These are phyloP conservation scores for Alternaria ventricosa DNA, from an alignment of 2,329 filamentous ascomycete genomes.

Conservation along the genomic window DNA sequence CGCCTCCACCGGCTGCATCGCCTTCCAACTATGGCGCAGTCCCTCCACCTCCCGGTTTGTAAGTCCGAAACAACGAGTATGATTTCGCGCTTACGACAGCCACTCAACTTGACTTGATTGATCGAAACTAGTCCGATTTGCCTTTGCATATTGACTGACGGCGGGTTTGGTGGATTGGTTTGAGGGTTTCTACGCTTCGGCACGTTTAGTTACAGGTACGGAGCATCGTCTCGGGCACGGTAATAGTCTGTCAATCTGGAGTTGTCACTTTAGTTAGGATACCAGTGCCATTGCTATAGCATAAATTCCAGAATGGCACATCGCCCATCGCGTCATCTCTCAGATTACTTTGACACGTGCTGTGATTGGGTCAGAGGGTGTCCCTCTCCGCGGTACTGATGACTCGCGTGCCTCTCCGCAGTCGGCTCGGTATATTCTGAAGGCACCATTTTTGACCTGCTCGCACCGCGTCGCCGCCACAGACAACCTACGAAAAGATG, in stretches of 20 bases:
- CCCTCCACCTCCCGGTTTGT: conserved; percentile 44
- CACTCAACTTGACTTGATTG: conserved; percentile 11
- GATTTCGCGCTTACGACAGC: conserved; percentile 21
- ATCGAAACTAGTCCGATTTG: conserved; percentile 12
- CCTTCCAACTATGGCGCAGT: conserved; percentile 45
- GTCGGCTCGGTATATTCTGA: not conserved
- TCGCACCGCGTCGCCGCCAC: conserved; percentile 23
- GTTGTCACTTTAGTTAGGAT: conserved; percentile 10
- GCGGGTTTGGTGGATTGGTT: not conserved
- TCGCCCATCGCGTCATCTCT: not conserved
- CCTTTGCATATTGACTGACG: conserved; percentile 2
- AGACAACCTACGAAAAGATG: conserved; percentile 39
- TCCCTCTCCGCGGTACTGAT: conserved; percentile 19
- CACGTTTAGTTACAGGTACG: conserved; percentile 1
- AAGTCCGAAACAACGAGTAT: conserved; percentile 26
- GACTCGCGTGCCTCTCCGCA: conserved; percentile 15
- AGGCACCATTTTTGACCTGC: conserved; percentile 19
- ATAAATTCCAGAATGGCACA: not conserved
- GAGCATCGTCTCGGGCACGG: not conserved
- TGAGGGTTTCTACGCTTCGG: conserved; percentile 5
- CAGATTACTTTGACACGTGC: conserved; percentile 4
- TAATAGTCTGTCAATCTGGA: not conserved
- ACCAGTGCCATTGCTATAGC: conserved; percentile 11
- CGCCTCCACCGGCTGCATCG: conserved; percentile 43
- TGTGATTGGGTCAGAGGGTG: conserved; percentile 32